Conservation (phyloP, 306 rosid genomes). For the Cyamopsis tetragonoloba region DNA sequence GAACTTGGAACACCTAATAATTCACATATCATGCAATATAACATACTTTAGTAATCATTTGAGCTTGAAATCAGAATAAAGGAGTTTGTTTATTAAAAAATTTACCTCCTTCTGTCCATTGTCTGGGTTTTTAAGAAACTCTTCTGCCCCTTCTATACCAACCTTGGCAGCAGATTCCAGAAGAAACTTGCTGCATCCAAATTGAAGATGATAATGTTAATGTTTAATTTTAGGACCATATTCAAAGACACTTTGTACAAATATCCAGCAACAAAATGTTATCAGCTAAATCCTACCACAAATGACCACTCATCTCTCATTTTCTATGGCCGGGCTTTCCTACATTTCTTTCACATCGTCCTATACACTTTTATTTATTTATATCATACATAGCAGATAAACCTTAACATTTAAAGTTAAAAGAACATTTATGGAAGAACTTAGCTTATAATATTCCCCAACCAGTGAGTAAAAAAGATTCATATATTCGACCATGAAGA, state of each 20-base stretch:
- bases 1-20: neutral
- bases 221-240: conserved; percentile 13
- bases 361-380: too few relatives aligned
- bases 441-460: neutral
- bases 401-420: neutral
- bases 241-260: neutral
- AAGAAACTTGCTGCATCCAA: conserved; percentile 76
- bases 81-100: conserved; percentile 15
- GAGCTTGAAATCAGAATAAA: neutral
- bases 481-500: neutral
- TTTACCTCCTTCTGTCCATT: conserved; percentile 77
- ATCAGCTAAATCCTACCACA: neutral
- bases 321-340: too few relatives aligned
- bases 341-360: too few relatives aligned
- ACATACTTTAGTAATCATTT: neutral
- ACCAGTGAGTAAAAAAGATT: neutral
- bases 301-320: neutral
- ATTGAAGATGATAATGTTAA: conserved; percentile 21
- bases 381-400: neutral
- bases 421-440: neutral
- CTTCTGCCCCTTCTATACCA: conserved; percentile 76
- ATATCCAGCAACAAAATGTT: neutral
- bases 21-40: neutral
- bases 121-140: conserved; percentile 71
- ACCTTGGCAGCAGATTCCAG: conserved; percentile 70